A percentile compares a stretch with the other conserved stretches of the same genome.
Conservation (phyloP, 1,139 yeast species). For the Wickerhamiella infanticola region DNA sequence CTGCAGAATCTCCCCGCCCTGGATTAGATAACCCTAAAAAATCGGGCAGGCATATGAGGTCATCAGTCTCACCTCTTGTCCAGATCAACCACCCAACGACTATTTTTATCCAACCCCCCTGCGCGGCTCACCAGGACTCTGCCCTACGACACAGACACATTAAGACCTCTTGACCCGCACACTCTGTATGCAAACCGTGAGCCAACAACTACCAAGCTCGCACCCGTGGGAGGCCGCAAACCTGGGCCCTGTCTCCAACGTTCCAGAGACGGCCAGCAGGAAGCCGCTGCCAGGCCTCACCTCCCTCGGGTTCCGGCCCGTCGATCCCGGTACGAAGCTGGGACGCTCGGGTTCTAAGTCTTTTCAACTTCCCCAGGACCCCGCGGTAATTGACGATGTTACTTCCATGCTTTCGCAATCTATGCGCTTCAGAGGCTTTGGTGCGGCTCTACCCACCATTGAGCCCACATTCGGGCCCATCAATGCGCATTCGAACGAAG, state of each 20-base stretch:
- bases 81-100: not conserved
- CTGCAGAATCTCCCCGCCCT: not conserved
- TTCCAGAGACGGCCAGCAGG: not conserved
- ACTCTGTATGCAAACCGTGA: not conserved
- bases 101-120: not conserved
- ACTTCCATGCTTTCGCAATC: not conserved
- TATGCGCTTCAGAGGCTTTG: not conserved
- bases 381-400: not conserved
- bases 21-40: not conserved
- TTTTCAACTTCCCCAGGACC: not conserved
- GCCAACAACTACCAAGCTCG: not conserved
- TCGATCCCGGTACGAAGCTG: not conserved
- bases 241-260: not conserved
- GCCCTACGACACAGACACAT: no score
- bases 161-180: no score
- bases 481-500: conserved; percentile 2
- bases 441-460: not conserved
- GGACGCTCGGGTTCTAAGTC: not conserved
- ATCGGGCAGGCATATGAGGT: not conserved
- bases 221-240: not conserved
- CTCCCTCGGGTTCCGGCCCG: not conserved
- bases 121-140: not conserved
- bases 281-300: not conserved
- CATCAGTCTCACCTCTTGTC: not conserved
- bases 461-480: not conserved